These are phyloP conservation scores for Apophysomyces sp. DNA, from an alignment of 371 early-diverging fungal genomes.

Conservation along the genomic window DNA sequence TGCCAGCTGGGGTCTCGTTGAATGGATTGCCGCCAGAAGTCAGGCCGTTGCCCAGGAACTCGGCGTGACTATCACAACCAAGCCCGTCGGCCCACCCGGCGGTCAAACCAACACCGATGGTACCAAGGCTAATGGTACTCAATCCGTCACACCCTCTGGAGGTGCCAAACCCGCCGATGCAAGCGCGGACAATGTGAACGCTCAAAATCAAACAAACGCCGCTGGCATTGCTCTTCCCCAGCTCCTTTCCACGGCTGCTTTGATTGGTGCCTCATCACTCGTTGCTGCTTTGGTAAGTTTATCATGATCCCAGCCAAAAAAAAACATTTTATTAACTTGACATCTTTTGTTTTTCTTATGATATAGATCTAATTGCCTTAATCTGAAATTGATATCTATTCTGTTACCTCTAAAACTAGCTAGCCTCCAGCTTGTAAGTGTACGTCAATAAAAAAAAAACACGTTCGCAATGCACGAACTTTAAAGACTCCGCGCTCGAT, in stretches of 20 bases:
- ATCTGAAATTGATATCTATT: not conserved
- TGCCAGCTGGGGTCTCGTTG: conserved; percentile 43
- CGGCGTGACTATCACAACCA: conserved; percentile 31
- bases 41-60: conserved; percentile 47
- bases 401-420: not conserved
- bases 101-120: not conserved
- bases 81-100: conserved; percentile 43
- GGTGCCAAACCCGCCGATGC: not conserved
- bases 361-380: not conserved
- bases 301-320: not conserved
- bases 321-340: not conserved
- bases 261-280: not conserved
- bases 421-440: not conserved
- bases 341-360: not conserved
- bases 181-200: not conserved
- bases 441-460: not conserved
- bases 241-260: conserved; percentile 1
- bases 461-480: not conserved
- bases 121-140: not conserved
- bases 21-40: conserved; percentile 45
- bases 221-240: conserved; percentile 3
- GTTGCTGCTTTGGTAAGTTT: not conserved
- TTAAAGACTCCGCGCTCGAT: not conserved
- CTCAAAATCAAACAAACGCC: not conserved
- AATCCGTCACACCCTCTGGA: not conserved